Evolutionary conservation across 1,284 basidiomycete species (phyloP).

Genomic region (Sporisorium graminicola): DNA sequence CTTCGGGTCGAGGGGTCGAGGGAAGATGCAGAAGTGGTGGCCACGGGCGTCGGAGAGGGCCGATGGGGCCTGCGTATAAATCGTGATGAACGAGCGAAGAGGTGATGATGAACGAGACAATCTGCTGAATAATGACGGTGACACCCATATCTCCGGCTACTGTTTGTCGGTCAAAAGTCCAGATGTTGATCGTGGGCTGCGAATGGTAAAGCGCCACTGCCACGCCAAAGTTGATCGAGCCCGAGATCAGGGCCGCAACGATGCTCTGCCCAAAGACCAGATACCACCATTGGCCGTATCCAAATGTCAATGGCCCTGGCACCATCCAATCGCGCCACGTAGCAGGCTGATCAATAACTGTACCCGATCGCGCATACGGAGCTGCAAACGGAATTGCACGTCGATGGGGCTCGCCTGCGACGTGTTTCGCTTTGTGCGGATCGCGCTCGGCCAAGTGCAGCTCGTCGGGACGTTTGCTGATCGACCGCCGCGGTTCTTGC

Average conservation of each 20-base stretch:
- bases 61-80: slow-evolving; percentile 54
- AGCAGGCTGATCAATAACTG: slow-evolving; percentile 43
- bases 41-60: slow-evolving; percentile 56
- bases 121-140: slow-evolving; percentile 65
- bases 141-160: slow-evolving; percentile 68
- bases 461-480: slow-evolving; percentile 44
- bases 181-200: slow-evolving; percentile 49
- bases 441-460: slow-evolving; percentile 27
- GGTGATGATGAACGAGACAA: slow-evolving; percentile 64
- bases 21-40: slow-evolving; percentile 63
- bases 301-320: slow-evolving; percentile 44
- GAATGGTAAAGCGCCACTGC: slow-evolving; percentile 57
- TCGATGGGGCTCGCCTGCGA: slow-evolving; percentile 8
- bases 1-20: slow-evolving; percentile 43
- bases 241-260: slow-evolving; percentile 51
- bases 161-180: slow-evolving; percentile 59
- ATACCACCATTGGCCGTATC: slow-evolving; percentile 49
- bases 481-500: slow-evolving; percentile 48
- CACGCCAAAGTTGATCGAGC: slow-evolving; percentile 66
- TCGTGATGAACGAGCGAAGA: slow-evolving; percentile 59
- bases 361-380: slow-evolving; percentile 43
- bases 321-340: slow-evolving; percentile 38
- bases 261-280: slow-evolving; percentile 38
- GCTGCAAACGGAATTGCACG: slow-evolving; percentile 49
- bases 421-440: slow-evolving; percentile 22